Evolutionary conservation across 148 eudicot genomes (phyloP).

Genomic region (Rhododendron ferrugineum): DNA sequence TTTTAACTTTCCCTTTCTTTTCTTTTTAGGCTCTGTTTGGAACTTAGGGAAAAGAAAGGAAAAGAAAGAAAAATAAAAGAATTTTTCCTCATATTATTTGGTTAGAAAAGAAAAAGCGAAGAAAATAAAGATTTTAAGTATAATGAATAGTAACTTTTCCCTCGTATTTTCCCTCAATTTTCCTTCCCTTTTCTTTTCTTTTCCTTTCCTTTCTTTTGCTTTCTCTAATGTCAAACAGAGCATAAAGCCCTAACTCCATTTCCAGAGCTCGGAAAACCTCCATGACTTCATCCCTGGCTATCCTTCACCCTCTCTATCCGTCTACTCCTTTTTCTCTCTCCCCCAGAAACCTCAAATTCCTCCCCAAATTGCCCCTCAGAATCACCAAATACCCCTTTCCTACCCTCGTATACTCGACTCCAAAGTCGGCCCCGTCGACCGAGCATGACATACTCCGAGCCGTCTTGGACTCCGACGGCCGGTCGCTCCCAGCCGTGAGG

Average conservation of each 20-base stretch:
- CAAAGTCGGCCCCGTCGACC: constrained; percentile 17
- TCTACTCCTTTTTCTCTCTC: neutral
- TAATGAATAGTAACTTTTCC: too few species aligned
- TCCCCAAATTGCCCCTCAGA: constrained; percentile 10
- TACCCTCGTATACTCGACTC: constrained; percentile 19
- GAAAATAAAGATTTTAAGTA: too few species aligned
- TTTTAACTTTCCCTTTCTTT: too few species aligned
- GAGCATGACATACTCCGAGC: constrained; percentile 52
- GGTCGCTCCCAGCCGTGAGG: constrained; percentile 54
- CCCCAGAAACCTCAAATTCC: neutral
- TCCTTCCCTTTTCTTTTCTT: too few species aligned
- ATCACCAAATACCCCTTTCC: neutral
- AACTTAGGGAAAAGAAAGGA: too few species aligned
- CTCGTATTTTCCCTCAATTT: too few species aligned
- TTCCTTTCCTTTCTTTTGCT: too few species aligned
- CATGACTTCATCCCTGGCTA: constrained; percentile 19
- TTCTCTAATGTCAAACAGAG: neutral
- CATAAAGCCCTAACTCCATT: constrained; percentile 3
- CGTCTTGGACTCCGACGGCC: constrained; percentile 35
- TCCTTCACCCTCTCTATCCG: constrained; percentile 4
- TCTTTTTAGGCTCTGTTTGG: too few species aligned
- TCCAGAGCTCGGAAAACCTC: neutral
- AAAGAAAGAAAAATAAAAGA: too few species aligned
- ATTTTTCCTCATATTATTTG: too few species aligned
- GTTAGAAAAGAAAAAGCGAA: too few species aligned